These are phyloP conservation scores for Novymonas esmeraldas DNA, from an alignment of 208 protist genomes.

Conservation along the genomic window DNA sequence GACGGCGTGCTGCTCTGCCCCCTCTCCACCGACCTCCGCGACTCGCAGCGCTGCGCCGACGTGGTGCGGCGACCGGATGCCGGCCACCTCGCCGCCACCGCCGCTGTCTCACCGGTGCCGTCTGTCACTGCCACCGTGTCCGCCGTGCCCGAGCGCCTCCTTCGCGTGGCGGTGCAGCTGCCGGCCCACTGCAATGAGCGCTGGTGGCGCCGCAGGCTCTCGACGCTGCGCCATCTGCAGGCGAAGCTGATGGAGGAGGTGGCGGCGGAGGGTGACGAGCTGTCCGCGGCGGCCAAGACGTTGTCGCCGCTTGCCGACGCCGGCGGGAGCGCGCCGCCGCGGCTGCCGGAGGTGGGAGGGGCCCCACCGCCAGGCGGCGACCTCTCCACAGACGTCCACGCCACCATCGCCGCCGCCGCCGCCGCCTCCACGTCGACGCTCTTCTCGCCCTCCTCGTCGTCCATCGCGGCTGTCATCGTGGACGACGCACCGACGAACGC, in stretches of 20 bases:
- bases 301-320: neutral
- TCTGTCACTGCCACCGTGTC: slow-evolving; percentile 3
- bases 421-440: neutral
- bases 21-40: slow-evolving; percentile 35
- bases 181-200: slow-evolving; percentile 13
- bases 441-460: neutral
- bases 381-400: too few relatives aligned
- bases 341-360: neutral
- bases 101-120: too few relatives aligned
- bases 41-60: slow-evolving; percentile 4
- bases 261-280: slow-evolving; percentile 18
- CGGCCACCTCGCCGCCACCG: neutral
- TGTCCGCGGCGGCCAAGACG: neutral
- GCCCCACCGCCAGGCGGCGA: too few relatives aligned
- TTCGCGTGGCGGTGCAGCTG: slow-evolving; percentile 31
- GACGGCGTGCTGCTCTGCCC: slow-evolving; percentile 57
- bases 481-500: too few relatives aligned
- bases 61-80: neutral
- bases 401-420: neutral
- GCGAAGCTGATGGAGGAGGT: slow-evolving; percentile 8
- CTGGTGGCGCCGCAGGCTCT: slow-evolving; percentile 21
- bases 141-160: neutral
- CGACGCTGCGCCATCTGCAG: slow-evolving; percentile 3
- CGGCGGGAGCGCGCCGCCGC: neutral
- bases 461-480: neutral